These are phyloP conservation scores for Starmerella floricola DNA, from an alignment of 805 yeast species.

Conservation along the genomic window DNA sequence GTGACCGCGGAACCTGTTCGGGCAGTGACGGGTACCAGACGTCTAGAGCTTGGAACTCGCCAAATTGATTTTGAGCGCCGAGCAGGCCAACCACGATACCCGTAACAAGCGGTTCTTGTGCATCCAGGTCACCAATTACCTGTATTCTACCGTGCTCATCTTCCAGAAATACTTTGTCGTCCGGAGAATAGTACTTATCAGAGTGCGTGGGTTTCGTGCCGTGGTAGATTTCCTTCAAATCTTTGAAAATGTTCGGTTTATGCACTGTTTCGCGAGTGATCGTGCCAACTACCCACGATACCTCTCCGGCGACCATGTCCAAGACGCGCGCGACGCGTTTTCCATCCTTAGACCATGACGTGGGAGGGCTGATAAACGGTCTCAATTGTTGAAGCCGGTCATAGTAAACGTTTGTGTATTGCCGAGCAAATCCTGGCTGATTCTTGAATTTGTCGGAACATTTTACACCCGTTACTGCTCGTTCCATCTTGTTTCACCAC, in stretches of 20 bases:
- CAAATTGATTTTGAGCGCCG: constrained; percentile 76
- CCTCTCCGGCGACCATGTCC: constrained; percentile 49
- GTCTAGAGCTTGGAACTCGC: constrained; percentile 74
- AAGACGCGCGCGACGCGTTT: constrained; percentile 39
- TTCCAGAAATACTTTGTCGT: constrained; percentile 62
- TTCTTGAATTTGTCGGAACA: constrained; percentile 12
- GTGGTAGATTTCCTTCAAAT: constrained; percentile 40
- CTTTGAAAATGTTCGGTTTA: constrained; percentile 75
- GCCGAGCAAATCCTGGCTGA: constrained; percentile 28
- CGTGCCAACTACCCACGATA: constrained; percentile 80
- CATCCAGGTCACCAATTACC: constrained; percentile 41
- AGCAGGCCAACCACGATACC: constrained; percentile 79
- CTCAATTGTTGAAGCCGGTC: constrained; percentile 40
- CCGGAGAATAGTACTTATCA: constrained; percentile 26
- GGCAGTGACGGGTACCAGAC: constrained; percentile 46
- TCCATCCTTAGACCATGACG: constrained; percentile 46
- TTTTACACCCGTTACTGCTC: constrained; percentile 14
- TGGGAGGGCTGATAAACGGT: constrained; percentile 37
- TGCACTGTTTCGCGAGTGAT: constrained; percentile 69
- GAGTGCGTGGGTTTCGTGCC: constrained; percentile 25
- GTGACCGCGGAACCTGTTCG: not conserved
- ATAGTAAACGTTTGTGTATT: constrained; percentile 47
- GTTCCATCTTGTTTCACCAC: too few relatives aligned
- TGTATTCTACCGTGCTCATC: constrained; percentile 86
- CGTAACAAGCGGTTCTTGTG: constrained; percentile 46